Percentiles rank a stretch among this genome's conserved stretches.
Conservation (phyloP, 2,329 filamentous ascomycete genomes). For the Sporothrix humicola region DNA sequence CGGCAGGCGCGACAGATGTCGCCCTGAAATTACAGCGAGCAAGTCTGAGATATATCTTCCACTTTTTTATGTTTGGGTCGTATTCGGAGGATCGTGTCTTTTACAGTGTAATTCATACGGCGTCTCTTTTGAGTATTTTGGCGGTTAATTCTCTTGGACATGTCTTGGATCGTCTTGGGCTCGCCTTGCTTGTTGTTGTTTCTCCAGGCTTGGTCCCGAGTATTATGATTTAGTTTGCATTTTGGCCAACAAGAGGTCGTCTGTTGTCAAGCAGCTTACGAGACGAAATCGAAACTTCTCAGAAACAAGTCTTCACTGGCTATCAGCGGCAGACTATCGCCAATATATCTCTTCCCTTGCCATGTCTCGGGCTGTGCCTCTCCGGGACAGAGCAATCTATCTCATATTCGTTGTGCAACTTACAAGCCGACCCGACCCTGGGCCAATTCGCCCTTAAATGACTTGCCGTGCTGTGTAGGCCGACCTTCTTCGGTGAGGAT, state of each 20-base stretch:
- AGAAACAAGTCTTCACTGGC: neutral
- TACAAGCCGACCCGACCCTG: neutral
- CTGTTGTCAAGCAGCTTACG: slow-evolving; percentile 2
- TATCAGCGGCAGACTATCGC: slow-evolving; percentile 1
- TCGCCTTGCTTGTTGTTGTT: slow-evolving; percentile 2
- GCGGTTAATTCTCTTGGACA: neutral
- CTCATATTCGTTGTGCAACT: neutral
- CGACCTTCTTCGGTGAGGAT: slow-evolving; percentile 4
- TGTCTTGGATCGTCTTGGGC: neutral
- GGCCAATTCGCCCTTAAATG: slow-evolving; percentile 2
- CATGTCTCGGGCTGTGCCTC: slow-evolving; percentile 11
- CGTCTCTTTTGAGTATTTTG: neutral
- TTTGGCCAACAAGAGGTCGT: neutral
- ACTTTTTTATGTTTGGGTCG: slow-evolving; percentile 12
- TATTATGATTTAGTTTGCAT: no score
- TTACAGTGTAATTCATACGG: neutral
- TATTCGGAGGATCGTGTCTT: slow-evolving; percentile 7
- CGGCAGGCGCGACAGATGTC: neutral
- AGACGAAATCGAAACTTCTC: slow-evolving; percentile 5
- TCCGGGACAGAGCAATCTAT: slow-evolving; percentile 10
- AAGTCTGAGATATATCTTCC: slow-evolving; percentile 1
- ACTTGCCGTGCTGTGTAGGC: neutral
- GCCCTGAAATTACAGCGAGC: slow-evolving; percentile 3
- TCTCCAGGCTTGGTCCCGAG: neutral
- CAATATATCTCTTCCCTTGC: neutral